These are phyloP conservation scores for Vitellaria paradoxa DNA, from an alignment of 179 eudicot species.

Conservation along the genomic window DNA sequence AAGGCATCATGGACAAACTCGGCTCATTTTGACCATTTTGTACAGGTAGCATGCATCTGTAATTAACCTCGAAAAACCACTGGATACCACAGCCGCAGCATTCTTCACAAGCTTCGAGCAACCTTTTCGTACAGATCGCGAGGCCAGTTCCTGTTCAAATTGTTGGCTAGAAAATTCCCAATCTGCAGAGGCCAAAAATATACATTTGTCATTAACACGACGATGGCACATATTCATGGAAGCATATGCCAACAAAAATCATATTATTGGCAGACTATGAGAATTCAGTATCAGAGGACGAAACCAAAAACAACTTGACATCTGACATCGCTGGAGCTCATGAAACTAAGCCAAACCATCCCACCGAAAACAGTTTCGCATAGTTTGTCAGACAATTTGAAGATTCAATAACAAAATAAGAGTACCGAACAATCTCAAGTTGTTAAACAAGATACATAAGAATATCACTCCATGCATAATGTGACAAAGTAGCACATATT, in stretches of 20 bases:
- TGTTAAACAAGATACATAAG: too few species aligned
- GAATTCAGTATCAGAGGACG: too few species aligned
- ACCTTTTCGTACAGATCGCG: conserved; percentile 80
- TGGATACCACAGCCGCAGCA: neutral
- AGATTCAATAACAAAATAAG: too few species aligned
- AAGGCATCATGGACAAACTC: neutral
- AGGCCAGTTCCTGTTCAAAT: conserved; percentile 91
- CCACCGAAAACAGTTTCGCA: too few species aligned
- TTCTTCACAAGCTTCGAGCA: conserved; percentile 67
- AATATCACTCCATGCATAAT: too few species aligned
- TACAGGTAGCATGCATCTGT: neutral
- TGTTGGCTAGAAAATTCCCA: conserved; percentile 85
- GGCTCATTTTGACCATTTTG: neutral
- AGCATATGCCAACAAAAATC: neutral
- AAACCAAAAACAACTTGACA: too few species aligned
- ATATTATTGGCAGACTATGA: neutral
- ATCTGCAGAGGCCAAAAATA: conserved; percentile 46
- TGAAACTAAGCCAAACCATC: too few species aligned
- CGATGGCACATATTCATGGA: neutral
- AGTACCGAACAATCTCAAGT: too few species aligned
- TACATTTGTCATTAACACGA: neutral
- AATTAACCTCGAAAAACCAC: neutral
- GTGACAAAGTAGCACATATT: too few species aligned
- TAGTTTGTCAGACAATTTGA: too few species aligned
- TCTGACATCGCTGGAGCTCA: too few species aligned